These are phyloP conservation scores for Phytophthora tentaculata DNA, from an alignment of 352 stramenopile species.

Conservation along the genomic window DNA sequence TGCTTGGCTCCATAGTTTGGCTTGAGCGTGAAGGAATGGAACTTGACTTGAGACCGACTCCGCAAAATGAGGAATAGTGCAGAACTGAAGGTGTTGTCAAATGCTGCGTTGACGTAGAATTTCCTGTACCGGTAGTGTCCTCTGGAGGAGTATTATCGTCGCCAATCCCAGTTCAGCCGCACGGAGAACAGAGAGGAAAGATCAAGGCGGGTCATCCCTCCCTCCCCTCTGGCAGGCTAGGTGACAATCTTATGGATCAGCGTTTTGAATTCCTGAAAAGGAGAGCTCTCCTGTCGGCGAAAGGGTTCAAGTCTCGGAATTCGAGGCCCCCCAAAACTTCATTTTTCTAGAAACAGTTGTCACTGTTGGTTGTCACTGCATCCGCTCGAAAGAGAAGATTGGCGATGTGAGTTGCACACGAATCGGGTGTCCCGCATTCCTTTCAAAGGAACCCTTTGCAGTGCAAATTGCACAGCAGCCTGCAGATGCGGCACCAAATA, in stretches of 20 bases:
- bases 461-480: too few relatives aligned
- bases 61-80: constrained; percentile 24
- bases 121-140: too few relatives aligned
- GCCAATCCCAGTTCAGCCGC: neutral
- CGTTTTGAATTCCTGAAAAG: neutral
- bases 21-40: neutral
- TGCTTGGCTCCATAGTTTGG: constrained; percentile 2
- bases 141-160: constrained; percentile 16
- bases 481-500: too few relatives aligned
- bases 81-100: constrained; percentile 4
- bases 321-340: neutral
- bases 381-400: constrained; percentile 2
- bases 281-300: constrained; percentile 1
- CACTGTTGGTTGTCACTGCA: constrained; percentile 2
- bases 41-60: constrained; percentile 19
- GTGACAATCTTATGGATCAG: neutral
- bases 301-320: neutral
- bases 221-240: neutral
- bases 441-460: too few relatives aligned
- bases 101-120: too few relatives aligned
- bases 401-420: constrained; percentile 8
- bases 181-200: neutral
- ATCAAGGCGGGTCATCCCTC: constrained; percentile 7
- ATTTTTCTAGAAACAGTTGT: neutral
- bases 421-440: constrained; percentile 9